phyloP scores from a whole-genome alignment of 2,329 filamentous ascomycete species.

The Hortaea werneckii region DNA sequence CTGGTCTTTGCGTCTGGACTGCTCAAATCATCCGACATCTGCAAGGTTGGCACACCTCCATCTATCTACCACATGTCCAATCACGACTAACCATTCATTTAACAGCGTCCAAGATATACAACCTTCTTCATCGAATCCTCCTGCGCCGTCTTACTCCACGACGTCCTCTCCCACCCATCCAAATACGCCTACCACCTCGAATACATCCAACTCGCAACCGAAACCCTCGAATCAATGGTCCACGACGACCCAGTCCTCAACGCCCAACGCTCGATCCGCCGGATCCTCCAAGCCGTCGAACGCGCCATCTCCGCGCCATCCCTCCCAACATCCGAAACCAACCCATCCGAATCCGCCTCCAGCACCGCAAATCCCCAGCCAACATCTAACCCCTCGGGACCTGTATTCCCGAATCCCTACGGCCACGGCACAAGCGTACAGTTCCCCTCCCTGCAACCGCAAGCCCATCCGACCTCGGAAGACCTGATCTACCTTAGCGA shows the following conservation, averaged over 20 bases:
- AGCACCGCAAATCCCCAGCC: background rate
- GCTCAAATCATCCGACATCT: background rate
- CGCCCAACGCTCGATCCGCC: slow-evolving; percentile 11
- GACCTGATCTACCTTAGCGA: background rate
- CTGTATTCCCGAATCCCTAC: too few species aligned
- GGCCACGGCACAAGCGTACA: background rate
- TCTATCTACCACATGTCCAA: background rate
- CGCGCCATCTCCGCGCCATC: slow-evolving; percentile 10
- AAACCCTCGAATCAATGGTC: slow-evolving; percentile 17
- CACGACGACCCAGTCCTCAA: slow-evolving; percentile 12
- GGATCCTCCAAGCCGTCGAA: slow-evolving; percentile 14
- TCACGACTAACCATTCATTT: background rate
- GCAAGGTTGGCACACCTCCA: background rate
- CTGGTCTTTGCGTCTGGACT: background rate
- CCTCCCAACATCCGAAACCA: background rate
- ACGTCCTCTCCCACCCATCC: slow-evolving; percentile 16
- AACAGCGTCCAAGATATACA: slow-evolving; percentile 8
- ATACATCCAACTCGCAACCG: slow-evolving; percentile 19
- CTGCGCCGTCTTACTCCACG: slow-evolving; percentile 23
- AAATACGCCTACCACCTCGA: slow-evolving; percentile 23
- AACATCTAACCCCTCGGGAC: too few species aligned
- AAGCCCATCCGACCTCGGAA: background rate
- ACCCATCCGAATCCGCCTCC: background rate
- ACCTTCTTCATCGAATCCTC: slow-evolving; percentile 23
- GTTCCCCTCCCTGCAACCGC: background rate